Base-by-base conservation (phyloP, 2,329 filamentous ascomycete genomes). In the Nemania sp. region DNA sequence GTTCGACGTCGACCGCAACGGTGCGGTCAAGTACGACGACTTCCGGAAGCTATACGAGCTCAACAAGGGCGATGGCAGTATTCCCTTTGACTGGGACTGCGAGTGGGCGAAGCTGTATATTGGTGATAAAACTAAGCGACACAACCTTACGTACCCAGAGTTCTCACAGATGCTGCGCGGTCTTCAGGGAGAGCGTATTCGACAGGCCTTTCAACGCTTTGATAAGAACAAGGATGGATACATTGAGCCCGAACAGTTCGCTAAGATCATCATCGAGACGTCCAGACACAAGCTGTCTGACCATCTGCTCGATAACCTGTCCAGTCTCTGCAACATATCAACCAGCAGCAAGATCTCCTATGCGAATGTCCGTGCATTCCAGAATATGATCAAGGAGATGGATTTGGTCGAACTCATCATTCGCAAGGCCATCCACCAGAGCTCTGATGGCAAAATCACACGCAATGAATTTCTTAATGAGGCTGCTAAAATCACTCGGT, bases 121-220 rank as follows among this genome's bases (percentile, higher is more conserved):
- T 65, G 94, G 94, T 58, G 85, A 86, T 68, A 91, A 88, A 77
- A 90, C 89, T 74, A 87, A 90, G 73, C 84, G 93, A 62, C 94
- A 97, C 72, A 86, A 88, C 66, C 87, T 99, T 77, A 93, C 93
- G 65, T 99, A 99, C 72, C 86, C 88, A 5, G 93, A 99, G 74
- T 99, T 99, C 77, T 90, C 92, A 42, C 94, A 99, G 77, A 96
- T 99, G 92, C 81, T 99, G 67, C 89, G 94, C 59, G 94, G 93
- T 42, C 80, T 99, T 57, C 93, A 97, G 76, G 94, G 94, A 54
- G 94, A 99, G 83, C 85, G 92, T 61, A 92, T 99, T 66, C 83
- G 94, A 59, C 94, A 99, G 73, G 93, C 94, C 12, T 99, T 99
- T 80, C 86, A 94, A 68, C 78, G 86, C 57, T 92, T 96, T 61